Evolutionary conservation across 208 protist species (phyloP).

Genomic region (Trypanosoma vivax): DNA sequence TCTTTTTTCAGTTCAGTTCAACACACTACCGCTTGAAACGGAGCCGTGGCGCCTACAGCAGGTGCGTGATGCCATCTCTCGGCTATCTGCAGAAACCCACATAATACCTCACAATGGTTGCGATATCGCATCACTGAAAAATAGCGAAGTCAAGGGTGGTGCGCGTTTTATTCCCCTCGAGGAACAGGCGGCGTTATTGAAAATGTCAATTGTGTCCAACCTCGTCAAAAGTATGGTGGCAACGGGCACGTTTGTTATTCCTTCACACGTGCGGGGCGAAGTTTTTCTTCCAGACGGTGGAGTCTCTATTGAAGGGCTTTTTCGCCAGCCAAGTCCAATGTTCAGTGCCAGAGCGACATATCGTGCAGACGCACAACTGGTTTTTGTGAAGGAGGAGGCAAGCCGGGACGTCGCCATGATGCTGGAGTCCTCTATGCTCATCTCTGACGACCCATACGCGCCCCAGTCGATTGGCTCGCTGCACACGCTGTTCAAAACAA

Average conservation of each 20-base stretch:
- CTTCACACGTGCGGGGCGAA: slow-evolving; percentile 21
- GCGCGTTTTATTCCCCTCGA: slow-evolving; percentile 6
- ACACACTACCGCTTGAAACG: slow-evolving; percentile 51
- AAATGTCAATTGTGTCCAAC: slow-evolving; percentile 52
- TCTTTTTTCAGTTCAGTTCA: slow-evolving; percentile 46
- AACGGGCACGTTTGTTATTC: slow-evolving; percentile 58
- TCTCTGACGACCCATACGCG: slow-evolving; percentile 30
- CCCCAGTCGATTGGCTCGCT: slow-evolving; percentile 28
- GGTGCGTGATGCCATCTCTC: slow-evolving; percentile 17
- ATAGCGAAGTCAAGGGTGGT: slow-evolving; percentile 3
- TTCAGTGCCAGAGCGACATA: slow-evolving; percentile 60
- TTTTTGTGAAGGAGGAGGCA: slow-evolving; percentile 42
- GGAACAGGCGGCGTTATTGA: slow-evolving; percentile 20
- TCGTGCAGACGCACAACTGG: slow-evolving; percentile 44
- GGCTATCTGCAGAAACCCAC: not conserved
- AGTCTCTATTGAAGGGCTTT: slow-evolving; percentile 52
- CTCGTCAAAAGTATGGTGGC: slow-evolving; percentile 46
- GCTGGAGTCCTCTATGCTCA: slow-evolving; percentile 49
- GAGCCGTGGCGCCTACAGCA: slow-evolving; percentile 45
- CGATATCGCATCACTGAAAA: not conserved
- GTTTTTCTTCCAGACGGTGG: slow-evolving; percentile 45
- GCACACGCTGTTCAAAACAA: slow-evolving; percentile 45
- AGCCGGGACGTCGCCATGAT: slow-evolving; percentile 48
- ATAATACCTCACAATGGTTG: not conserved
- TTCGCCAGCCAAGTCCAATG: slow-evolving; percentile 37